Evolutionary conservation across 257 asterid species (phyloP).

Genomic region (Craterostigma plantagineum): DNA sequence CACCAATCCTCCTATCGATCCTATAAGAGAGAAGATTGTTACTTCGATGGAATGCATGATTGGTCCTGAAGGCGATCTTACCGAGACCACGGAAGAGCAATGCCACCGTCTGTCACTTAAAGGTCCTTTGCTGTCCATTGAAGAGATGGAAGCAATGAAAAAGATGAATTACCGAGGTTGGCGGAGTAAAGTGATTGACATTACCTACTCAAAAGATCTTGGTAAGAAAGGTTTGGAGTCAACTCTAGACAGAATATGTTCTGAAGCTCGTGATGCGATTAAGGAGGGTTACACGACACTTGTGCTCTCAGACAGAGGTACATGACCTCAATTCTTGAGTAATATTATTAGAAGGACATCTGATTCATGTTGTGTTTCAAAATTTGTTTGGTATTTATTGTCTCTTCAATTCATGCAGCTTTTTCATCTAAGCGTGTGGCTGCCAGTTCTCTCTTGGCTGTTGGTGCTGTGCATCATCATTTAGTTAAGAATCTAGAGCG

Average conservation of each 20-base stretch:
- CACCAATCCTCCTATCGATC: slow-evolving; percentile 97
- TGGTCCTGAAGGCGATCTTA: slow-evolving; percentile 99
- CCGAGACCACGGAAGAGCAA: slow-evolving; percentile 95
- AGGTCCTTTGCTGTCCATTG: slow-evolving; percentile 74
- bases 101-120: slow-evolving; percentile 87
- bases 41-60: slow-evolving; percentile 96
- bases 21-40: slow-evolving; percentile 94
- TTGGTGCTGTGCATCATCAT: slow-evolving; percentile 99
- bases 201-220: slow-evolving; percentile 50
- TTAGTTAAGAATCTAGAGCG: slow-evolving; percentile 85
- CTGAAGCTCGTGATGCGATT: slow-evolving; percentile 77
- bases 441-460: slow-evolving; percentile 85
- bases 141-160: slow-evolving; percentile 84
- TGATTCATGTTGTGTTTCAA: background rate
- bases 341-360: slow-evolving; percentile 3
- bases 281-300: slow-evolving; percentile 77
- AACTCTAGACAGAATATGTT: slow-evolving; percentile 78
- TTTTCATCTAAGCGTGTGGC: slow-evolving; percentile 77
- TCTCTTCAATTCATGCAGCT: slow-evolving; percentile 24
- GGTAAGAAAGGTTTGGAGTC: slow-evolving; percentile 87
- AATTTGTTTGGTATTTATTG: background rate
- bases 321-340: background rate
- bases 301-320: slow-evolving; percentile 96
- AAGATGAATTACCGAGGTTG: slow-evolving; percentile 94
- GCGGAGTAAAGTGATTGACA: slow-evolving; percentile 84